Evolutionary conservation across 768 basidiomycete genomes (phyloP), one percentile per base, ranked within the genome.

Genomic region (Podaxis sp.): DNA sequence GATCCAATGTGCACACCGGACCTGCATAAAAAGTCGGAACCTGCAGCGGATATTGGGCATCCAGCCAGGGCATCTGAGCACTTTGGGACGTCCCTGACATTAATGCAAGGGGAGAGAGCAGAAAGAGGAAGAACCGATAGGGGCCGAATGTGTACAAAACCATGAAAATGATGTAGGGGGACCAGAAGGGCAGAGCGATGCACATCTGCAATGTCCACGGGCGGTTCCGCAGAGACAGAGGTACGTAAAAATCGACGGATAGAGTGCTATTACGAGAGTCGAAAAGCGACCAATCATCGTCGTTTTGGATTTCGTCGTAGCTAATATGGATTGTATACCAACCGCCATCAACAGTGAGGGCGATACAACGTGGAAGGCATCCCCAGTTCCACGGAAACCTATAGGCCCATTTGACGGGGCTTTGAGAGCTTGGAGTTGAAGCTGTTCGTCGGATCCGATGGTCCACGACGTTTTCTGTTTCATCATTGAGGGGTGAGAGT

Each of bases 171-270:
- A 51, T 52, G 11, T 59, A 59, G 2, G 49, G 47, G 6, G 36
- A 51, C 58, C 58, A 59, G 49, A 59, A 40, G 4, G 58, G 58
- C 17, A 59, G 49, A 8, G 41, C 33, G 6, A 59, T 22, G 17
- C 49, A 59, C 58, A 59, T 59, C 22, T 59, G 58, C n/a, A 52
- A 6, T 4, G 17, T 38, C 58, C 58, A 59, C 9, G 49, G 36
- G 12, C 36, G 36, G 11, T 40, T 51, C 4, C 58, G 58, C 24
- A 59, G 47, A 37, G 38, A 50, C 17, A 50, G 37, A 1, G 58
- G 58, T 4, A 59, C 49, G 19, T 59, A 59, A 17, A 59, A 59
- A n/a, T 59, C 49, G 12, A 59, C 17, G 13, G 47, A 40, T 3
- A 59, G 24, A 17, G 37, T n/a, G 29, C 37, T 50, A 7, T 59